A percentile compares a stretch with the other conserved stretches of the same genome.
phyloP scores from a whole-genome alignment of 2,329 filamentous ascomycete species.

The Apiospora sp. region DNA sequence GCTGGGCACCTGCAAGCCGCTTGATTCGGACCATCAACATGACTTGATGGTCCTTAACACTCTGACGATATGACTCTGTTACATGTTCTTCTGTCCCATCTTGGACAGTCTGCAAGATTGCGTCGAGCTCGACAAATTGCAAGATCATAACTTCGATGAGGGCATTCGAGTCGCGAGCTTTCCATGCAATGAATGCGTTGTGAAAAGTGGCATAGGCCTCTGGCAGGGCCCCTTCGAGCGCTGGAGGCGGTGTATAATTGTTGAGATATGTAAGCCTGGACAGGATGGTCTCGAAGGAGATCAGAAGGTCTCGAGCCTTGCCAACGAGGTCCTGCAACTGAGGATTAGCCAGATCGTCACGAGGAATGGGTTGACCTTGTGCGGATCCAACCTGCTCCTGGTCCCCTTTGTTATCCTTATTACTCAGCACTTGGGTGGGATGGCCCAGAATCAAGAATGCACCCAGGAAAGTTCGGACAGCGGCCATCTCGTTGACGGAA shows the following conservation, averaged over 20 bases:
- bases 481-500: conserved; percentile 73
- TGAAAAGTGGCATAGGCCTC: conserved; percentile 78
- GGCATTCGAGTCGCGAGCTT: conserved; percentile 79
- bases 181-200: conserved; percentile 84
- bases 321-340: conserved; percentile 75
- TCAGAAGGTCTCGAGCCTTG: conserved; percentile 79
- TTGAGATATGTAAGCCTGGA: conserved; percentile 71
- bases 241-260: conserved; percentile 70
- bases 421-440: conserved; percentile 78
- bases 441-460: conserved; percentile 83
- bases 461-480: conserved; percentile 78
- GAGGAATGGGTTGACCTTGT: conserved; percentile 52
- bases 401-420: conserved; percentile 69
- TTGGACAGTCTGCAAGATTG: conserved; percentile 84
- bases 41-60: conserved; percentile 82
- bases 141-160: conserved; percentile 86
- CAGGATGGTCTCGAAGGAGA: conserved; percentile 79
- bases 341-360: conserved; percentile 66
- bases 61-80: conserved; percentile 78
- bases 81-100: conserved; percentile 78
- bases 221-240: conserved; percentile 68
- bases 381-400: conserved; percentile 63
- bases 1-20: conserved; percentile 74
- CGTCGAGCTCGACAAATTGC: conserved; percentile 84
- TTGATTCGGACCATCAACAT: conserved; percentile 83